These are phyloP conservation scores for Rhodotorula kratochvilovae DNA, from an alignment of 768 basidiomycete genomes.

Conservation along the genomic window DNA sequence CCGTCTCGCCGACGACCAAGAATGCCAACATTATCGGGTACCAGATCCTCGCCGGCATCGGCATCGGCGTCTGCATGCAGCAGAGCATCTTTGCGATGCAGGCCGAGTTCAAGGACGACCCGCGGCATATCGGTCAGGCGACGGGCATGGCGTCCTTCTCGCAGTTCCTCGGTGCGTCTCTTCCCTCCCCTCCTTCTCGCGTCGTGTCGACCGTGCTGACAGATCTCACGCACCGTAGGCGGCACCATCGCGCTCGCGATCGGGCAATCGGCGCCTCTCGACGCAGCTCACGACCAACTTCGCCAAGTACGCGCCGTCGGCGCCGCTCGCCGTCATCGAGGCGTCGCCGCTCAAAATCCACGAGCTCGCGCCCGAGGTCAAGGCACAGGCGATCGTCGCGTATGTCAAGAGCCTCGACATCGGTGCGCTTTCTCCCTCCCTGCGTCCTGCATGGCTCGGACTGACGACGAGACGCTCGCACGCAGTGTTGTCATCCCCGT, in stretches of 20 bases:
- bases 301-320: slow-evolving; percentile 41
- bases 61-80: slow-evolving; percentile 10
- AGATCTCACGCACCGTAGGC: slow-evolving; percentile 30
- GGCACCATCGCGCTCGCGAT: slow-evolving; percentile 48
- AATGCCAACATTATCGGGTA: slow-evolving; percentile 41
- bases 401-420: slow-evolving; percentile 37
- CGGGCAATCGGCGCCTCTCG: slow-evolving; percentile 47
- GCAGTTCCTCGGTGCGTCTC: slow-evolving; percentile 8
- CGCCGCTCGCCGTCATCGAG: slow-evolving; percentile 40
- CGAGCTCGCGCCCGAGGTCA: slow-evolving; percentile 37
- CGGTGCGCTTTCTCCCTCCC: neutral
- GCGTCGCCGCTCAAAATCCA: slow-evolving; percentile 42
- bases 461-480: too few species aligned
- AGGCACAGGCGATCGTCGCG: slow-evolving; percentile 29
- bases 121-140: slow-evolving; percentile 43
- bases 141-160: slow-evolving; percentile 40
- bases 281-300: slow-evolving; percentile 47
- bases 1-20: slow-evolving; percentile 23
- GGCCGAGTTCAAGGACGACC: slow-evolving; percentile 37
- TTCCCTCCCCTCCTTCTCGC: too few species aligned
- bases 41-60: slow-evolving; percentile 43
- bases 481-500: slow-evolving; percentile 15
- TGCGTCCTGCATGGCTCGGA: too few species aligned
- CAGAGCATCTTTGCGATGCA: slow-evolving; percentile 41
- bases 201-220: neutral